Conservation (phyloP, 805 yeast species). For the Helenozyma baotianmanensis region DNA sequence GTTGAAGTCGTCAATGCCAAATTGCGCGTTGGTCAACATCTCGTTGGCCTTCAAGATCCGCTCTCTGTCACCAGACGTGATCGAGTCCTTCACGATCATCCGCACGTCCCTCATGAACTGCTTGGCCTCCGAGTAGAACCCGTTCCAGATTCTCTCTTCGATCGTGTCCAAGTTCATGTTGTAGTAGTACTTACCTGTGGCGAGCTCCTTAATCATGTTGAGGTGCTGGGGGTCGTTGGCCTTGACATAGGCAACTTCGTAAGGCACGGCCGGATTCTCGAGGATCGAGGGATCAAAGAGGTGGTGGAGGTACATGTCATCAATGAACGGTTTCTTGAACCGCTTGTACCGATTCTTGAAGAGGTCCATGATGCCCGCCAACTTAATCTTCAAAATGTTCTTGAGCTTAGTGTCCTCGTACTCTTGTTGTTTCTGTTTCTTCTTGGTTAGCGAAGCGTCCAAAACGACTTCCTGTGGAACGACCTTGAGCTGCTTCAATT, state of each 20-base stretch:
- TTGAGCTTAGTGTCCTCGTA: slow-evolving; percentile 77
- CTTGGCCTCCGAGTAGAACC: slow-evolving; percentile 86
- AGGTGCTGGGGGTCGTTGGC: slow-evolving; percentile 43
- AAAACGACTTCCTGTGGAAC: slow-evolving; percentile 21
- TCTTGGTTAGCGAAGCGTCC: slow-evolving; percentile 34
- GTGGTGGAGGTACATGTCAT: slow-evolving; percentile 67
- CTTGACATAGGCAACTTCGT: slow-evolving; percentile 41
- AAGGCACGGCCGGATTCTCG: slow-evolving; percentile 31
- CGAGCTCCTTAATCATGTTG: slow-evolving; percentile 75
- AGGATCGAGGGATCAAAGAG: slow-evolving; percentile 62
- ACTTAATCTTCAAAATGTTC: slow-evolving; percentile 77
- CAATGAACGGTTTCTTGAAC: slow-evolving; percentile 86
- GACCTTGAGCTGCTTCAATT: slow-evolving; percentile 37
- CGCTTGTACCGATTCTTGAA: slow-evolving; percentile 84
- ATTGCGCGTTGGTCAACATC: slow-evolving; percentile 94
- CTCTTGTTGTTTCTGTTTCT: slow-evolving; percentile 46
- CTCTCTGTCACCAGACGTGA: slow-evolving; percentile 75
- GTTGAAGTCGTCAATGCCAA: slow-evolving; percentile 86
- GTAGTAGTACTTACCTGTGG: slow-evolving; percentile 66
- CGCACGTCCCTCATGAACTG: slow-evolving; percentile 84
- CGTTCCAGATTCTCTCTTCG: slow-evolving; percentile 96
- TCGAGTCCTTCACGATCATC: slow-evolving; percentile 76
- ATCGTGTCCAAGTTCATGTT: slow-evolving; percentile 93
- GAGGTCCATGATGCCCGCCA: slow-evolving; percentile 84
- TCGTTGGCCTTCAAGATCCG: slow-evolving; percentile 79